phyloP scores from a whole-genome alignment of 345 rosid genomes.

The Populus simonii region DNA sequence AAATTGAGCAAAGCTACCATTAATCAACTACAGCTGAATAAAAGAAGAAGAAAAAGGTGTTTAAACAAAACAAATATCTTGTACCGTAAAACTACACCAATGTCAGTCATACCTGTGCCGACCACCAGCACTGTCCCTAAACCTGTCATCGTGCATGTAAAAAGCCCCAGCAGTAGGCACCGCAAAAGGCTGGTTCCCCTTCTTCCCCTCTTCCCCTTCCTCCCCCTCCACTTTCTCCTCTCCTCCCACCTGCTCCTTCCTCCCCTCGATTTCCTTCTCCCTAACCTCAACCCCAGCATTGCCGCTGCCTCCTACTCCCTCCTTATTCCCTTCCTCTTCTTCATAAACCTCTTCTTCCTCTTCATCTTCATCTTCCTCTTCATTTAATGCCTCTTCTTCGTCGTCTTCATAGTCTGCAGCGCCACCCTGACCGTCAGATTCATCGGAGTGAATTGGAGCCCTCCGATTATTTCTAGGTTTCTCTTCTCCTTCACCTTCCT shows the following conservation, averaged over 20 bases:
- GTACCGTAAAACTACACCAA: not conserved
- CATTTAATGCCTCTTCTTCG: constrained; percentile 25
- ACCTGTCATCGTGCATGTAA: constrained; percentile 97
- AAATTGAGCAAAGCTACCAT: not conserved
- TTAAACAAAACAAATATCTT: not conserved
- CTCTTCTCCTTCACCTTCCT: constrained; percentile 44
- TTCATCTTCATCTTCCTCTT: constrained; percentile 31
- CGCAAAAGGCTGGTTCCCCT: constrained; percentile 76
- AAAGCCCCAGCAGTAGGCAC: constrained; percentile 98
- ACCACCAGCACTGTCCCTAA: constrained; percentile 57
- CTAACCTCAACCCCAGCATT: constrained; percentile 13
- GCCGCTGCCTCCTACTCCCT: constrained; percentile 18
- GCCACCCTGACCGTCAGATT: constrained; percentile 66
- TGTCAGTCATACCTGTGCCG: constrained; percentile 49
- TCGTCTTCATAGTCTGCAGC: constrained; percentile 62
- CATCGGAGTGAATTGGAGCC: constrained; percentile 51
- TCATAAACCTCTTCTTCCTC: constrained; percentile 34
- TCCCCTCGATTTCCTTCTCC: constrained; percentile 23
- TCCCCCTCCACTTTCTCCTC: constrained; percentile 33
- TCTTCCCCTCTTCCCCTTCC: constrained; percentile 50
- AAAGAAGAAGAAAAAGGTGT: not conserved
- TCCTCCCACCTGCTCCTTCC: constrained; percentile 26
- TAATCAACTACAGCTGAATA: not conserved
- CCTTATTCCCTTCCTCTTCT: constrained; percentile 41
- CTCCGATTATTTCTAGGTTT: constrained; percentile 34